These are phyloP conservation scores for Exophiala dermatitidis DNA, from an alignment of 2,329 filamentous ascomycete genomes.

Conservation along the genomic window DNA sequence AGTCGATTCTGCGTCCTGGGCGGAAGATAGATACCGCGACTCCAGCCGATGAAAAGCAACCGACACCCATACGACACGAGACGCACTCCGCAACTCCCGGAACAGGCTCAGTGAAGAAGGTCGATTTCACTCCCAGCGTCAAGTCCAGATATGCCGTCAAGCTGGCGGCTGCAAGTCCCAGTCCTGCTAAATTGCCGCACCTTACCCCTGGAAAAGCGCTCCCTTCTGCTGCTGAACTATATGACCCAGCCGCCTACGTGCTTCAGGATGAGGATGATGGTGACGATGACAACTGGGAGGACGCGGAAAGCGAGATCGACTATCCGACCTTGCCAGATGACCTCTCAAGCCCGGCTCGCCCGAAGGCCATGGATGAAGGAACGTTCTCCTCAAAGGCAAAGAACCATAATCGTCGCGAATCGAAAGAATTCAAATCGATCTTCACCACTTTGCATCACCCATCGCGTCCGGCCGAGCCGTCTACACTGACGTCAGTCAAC, in stretches of 20 bases:
- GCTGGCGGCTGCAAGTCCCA: slow-evolving; percentile 33
- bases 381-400: slow-evolving; percentile 20
- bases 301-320: slow-evolving; percentile 28
- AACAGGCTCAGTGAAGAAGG: slow-evolving; percentile 59
- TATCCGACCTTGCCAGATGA: slow-evolving; percentile 34
- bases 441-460: slow-evolving; percentile 28
- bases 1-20: slow-evolving; percentile 54
- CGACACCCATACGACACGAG: slow-evolving; percentile 27
- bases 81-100: slow-evolving; percentile 35
- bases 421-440: slow-evolving; percentile 28
- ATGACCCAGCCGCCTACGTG: slow-evolving; percentile 26
- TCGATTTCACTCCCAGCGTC: slow-evolving; percentile 70
- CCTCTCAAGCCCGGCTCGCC: slow-evolving; percentile 12
- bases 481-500: slow-evolving; percentile 21
- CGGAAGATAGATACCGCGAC: slow-evolving; percentile 48
- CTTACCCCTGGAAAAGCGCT: slow-evolving; percentile 17
- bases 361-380: slow-evolving; percentile 6
- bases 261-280: slow-evolving; percentile 22
- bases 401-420: slow-evolving; percentile 29
- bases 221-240: slow-evolving; percentile 16
- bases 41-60: slow-evolving; percentile 32
- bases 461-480: slow-evolving; percentile 11
- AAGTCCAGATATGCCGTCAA: slow-evolving; percentile 41
- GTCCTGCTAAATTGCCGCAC: slow-evolving; percentile 35
- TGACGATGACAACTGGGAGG: slow-evolving; percentile 21